Conservation (phyloP, 768 basidiomycete species). For the Tricholoma sp. region DNA sequence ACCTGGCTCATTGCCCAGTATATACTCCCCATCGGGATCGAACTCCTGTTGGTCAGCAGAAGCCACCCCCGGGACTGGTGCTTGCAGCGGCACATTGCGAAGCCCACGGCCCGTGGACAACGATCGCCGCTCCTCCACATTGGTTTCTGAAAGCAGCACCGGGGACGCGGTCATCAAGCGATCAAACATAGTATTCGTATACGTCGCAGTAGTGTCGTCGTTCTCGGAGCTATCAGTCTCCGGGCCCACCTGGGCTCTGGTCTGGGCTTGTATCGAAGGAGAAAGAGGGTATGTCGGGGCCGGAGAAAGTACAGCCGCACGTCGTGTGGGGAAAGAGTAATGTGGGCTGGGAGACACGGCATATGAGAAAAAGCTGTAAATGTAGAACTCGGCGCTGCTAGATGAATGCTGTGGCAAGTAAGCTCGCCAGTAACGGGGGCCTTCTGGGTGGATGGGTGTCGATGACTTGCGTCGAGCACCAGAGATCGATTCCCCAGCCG, state of each 20-base stretch:
- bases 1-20: conserved; percentile 26
- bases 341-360: conserved; percentile 35
- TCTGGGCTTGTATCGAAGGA: conserved; percentile 7
- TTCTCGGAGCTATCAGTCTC: neutral
- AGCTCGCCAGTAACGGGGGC: conserved; percentile 37
- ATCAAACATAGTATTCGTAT: conserved; percentile 14
- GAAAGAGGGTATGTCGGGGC: conserved; percentile 15
- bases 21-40: conserved; percentile 41
- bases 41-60: conserved; percentile 16
- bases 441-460: conserved; percentile 31
- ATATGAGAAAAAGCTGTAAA: conserved; percentile 46
- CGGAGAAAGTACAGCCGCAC: conserved; percentile 25
- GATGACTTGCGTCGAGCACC: conserved; percentile 12
- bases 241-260: neutral
- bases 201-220: neutral
- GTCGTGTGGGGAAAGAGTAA: conserved; percentile 21
- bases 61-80: neutral
- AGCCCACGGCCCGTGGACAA: conserved; percentile 1
- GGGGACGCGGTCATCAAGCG: conserved; percentile 33
- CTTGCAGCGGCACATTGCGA: conserved; percentile 7
- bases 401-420: conserved; percentile 10
- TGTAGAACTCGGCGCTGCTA: conserved; percentile 16
- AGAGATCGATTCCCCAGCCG: conserved; percentile 44
- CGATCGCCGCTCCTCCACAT: conserved; percentile 18
- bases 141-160: conserved; percentile 27